A percentile compares a stretch with the other conserved stretches of the same genome.
phyloP scores from a whole-genome alignment of 2,329 filamentous ascomycete species.

The Phaeosphaeriaceae sp. region DNA sequence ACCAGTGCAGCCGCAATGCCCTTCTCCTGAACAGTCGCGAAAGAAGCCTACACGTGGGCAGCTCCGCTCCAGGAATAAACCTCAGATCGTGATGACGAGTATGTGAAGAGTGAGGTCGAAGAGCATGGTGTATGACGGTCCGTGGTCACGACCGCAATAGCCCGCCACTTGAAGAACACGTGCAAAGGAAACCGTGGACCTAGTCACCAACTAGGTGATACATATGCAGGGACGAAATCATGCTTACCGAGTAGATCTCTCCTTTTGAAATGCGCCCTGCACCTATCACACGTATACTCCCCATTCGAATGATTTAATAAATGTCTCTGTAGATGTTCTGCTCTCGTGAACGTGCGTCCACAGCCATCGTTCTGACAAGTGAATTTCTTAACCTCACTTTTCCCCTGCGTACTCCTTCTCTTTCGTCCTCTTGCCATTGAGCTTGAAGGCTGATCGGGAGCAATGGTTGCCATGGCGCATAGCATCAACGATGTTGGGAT shows the following conservation, averaged over 20 bases:
- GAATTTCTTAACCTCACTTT: slow-evolving; percentile 60
- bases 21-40: too few species aligned
- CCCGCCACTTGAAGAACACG: not conserved
- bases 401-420: slow-evolving; percentile 60
- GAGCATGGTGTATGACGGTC: not conserved
- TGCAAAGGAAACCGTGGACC: not conserved
- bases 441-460: slow-evolving; percentile 14
- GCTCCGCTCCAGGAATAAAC: too few species aligned
- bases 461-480: slow-evolving; percentile 24
- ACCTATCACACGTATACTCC: slow-evolving; percentile 64
- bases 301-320: slow-evolving; percentile 79
- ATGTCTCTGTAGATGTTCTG: slow-evolving; percentile 94
- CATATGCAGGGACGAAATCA: slow-evolving; percentile 9
- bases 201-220: not conserved
- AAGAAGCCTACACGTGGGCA: too few species aligned
- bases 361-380: slow-evolving; percentile 80
- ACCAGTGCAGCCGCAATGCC: not conserved
- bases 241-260: slow-evolving; percentile 63
- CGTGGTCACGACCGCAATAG: not conserved
- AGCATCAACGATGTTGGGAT: slow-evolving; percentile 13
- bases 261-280: slow-evolving; percentile 67
- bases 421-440: slow-evolving; percentile 67
- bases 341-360: slow-evolving; percentile 91
- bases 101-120: not conserved
- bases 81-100: too few species aligned